These are phyloP conservation scores for Artemisia argyi DNA, from an alignment of 129 eudicot genomes.

Conservation along the genomic window DNA sequence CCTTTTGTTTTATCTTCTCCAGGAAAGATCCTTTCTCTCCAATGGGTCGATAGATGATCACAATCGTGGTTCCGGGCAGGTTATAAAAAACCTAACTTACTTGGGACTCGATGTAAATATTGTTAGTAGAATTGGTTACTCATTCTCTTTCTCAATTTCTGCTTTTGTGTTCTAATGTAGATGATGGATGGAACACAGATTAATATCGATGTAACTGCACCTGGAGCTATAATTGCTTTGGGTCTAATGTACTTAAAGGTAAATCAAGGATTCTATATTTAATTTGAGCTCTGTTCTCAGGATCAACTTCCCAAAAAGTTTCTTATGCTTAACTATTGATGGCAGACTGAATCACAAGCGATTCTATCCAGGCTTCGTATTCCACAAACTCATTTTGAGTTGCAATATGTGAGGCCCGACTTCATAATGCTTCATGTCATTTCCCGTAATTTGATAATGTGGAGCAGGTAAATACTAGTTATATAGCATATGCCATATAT, in stretches of 20 bases:
- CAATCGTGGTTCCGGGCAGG: slow-evolving; percentile 85
- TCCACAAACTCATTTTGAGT: slow-evolving; percentile 79
- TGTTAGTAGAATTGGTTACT: slow-evolving; percentile 3
- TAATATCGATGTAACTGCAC: slow-evolving; percentile 96
- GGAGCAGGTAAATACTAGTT: slow-evolving; percentile 78
- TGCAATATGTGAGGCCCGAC: slow-evolving; percentile 94
- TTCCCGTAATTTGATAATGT: slow-evolving; percentile 86
- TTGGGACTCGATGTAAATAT: background rate
- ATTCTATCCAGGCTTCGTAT: slow-evolving; percentile 73
- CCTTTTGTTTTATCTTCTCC: slow-evolving; percentile 27
- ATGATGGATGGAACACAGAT: slow-evolving; percentile 70
- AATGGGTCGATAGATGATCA: slow-evolving; percentile 59
- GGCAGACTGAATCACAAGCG: slow-evolving; percentile 83
- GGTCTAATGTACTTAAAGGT: slow-evolving; percentile 90
- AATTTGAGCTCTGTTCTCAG: background rate
- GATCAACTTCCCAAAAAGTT: background rate
- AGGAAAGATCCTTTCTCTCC: slow-evolving; percentile 55
- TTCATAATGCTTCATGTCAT: slow-evolving; percentile 92
- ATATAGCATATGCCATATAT: background rate
- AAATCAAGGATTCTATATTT: slow-evolving; percentile 15
- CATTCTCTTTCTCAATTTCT: slow-evolving; percentile 15
- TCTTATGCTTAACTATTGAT: slow-evolving; percentile 17
- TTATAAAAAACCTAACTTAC: slow-evolving; percentile 24
- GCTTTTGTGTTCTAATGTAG: slow-evolving; percentile 38
- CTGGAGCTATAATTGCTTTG: slow-evolving; percentile 91